Conservation (phyloP, 2,329 filamentous ascomycete species). For the Exutisphaerella laricina region DNA sequence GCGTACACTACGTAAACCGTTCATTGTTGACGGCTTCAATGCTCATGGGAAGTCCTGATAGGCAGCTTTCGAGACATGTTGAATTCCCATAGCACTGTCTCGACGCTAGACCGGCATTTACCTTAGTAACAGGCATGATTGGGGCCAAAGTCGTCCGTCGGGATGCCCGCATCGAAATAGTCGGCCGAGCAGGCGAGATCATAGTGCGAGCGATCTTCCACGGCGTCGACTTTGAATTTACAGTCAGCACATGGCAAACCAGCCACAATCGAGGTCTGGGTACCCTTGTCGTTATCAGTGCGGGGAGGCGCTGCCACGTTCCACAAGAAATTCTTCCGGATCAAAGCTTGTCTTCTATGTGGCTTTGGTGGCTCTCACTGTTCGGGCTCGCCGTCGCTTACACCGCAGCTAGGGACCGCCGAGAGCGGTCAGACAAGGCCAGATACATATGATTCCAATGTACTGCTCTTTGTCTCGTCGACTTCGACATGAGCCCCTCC, state of each 20-base stretch:
- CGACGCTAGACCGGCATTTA: constrained; percentile 7
- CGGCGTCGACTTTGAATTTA: constrained; percentile 3
- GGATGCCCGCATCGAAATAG: neutral
- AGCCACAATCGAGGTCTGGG: constrained; percentile 3
- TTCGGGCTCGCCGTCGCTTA: constrained; percentile 6
- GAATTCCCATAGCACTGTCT: too few species aligned
- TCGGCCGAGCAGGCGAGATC: neutral
- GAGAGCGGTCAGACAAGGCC: neutral
- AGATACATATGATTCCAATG: constrained; percentile 8
- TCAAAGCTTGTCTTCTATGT: constrained; percentile 4
- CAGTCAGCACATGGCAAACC: constrained; percentile 3
- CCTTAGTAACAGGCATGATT: constrained; percentile 11
- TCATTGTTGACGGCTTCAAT: constrained; percentile 7
- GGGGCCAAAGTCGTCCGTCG: constrained; percentile 10
- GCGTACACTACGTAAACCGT: constrained; percentile 3
- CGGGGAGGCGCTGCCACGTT: constrained; percentile 6
- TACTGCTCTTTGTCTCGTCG: constrained; percentile 10
- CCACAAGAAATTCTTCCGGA: constrained; percentile 6
- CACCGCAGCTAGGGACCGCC: constrained; percentile 6
- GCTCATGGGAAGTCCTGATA: constrained; percentile 1
- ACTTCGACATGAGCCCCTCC: constrained; percentile 3
- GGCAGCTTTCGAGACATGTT: too few species aligned
- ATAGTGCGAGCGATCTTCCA: neutral
- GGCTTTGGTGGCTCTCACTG: neutral
- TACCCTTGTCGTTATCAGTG: neutral